Conservation (phyloP, 148 eudicot species). For the Rhododendron kiyosumense region DNA sequence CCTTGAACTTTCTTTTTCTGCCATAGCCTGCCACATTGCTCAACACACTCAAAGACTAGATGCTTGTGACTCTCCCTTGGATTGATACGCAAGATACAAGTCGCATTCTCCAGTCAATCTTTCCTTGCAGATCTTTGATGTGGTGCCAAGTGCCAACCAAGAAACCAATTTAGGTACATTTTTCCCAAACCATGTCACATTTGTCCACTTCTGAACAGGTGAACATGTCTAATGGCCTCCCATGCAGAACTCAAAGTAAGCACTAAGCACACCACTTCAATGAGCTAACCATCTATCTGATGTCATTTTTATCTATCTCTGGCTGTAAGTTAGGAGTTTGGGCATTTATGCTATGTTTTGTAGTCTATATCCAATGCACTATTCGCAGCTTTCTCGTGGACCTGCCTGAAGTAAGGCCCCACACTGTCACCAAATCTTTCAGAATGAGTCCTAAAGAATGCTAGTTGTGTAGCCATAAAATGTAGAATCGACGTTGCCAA, state of each 20-base stretch:
- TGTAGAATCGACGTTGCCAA: background rate
- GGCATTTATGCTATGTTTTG: background rate
- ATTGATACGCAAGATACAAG: background rate
- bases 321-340: background rate
- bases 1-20: background rate
- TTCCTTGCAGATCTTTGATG: background rate
- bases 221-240: background rate
- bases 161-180: no score
- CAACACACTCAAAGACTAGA: background rate
- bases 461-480: background rate
- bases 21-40: background rate
- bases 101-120: background rate
- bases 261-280: background rate
- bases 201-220: background rate
- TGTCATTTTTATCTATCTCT: background rate
- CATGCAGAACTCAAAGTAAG: background rate
- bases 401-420: background rate
- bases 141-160: background rate
- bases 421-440: background rate
- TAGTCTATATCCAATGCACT: background rate
- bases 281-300: background rate
- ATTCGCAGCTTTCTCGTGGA: background rate
- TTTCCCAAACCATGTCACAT: background rate
- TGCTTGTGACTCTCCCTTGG: background rate
- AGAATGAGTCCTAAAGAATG: background rate